A percentile compares a stretch with the other conserved stretches of the same genome.
Evolutionary conservation across 768 basidiomycete genomes (phyloP).

Genomic region (Collybiopsis luxurians): DNA sequence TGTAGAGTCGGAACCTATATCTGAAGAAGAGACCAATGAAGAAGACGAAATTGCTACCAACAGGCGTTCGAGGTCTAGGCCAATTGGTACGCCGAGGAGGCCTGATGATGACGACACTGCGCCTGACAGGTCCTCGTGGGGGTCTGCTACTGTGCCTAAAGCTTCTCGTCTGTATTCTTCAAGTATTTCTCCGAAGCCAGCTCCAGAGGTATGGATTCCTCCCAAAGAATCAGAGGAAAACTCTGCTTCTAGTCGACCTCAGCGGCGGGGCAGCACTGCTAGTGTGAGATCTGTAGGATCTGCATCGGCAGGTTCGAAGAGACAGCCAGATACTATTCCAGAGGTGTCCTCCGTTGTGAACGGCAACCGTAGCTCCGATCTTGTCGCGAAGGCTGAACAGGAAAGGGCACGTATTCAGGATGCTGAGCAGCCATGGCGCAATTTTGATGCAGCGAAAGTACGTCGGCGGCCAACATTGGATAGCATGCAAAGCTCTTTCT

Average conservation of each 20-base stretch:
- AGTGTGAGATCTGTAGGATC: constrained; percentile 7
- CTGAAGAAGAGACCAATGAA: neutral
- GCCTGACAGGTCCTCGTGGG: neutral
- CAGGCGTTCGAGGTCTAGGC: neutral
- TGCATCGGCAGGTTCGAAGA: constrained; percentile 3
- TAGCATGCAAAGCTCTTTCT: neutral
- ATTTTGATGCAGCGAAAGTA: neutral
- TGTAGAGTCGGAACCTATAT: neutral
- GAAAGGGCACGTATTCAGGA: constrained; percentile 3
- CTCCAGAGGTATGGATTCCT: constrained; percentile 6
- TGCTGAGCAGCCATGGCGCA: constrained; percentile 2
- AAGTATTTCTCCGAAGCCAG: neutral
- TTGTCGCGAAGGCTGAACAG: constrained; percentile 1
- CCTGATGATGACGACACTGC: neutral
- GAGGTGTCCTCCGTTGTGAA: too few species aligned
- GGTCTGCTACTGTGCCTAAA: neutral
- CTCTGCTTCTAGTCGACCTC: neutral
- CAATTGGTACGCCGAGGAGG: neutral
- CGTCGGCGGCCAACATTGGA: neutral
- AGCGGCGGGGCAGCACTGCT: constrained; percentile 4
- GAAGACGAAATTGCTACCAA: neutral
- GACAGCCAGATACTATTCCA: neutral
- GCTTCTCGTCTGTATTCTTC: constrained; percentile 5
- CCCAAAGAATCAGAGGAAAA: neutral
- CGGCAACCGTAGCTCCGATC: neutral